These are phyloP conservation scores for Oryza meridionalis DNA, from an alignment of 176 grass and related monocot genomes.

Conservation along the genomic window DNA sequence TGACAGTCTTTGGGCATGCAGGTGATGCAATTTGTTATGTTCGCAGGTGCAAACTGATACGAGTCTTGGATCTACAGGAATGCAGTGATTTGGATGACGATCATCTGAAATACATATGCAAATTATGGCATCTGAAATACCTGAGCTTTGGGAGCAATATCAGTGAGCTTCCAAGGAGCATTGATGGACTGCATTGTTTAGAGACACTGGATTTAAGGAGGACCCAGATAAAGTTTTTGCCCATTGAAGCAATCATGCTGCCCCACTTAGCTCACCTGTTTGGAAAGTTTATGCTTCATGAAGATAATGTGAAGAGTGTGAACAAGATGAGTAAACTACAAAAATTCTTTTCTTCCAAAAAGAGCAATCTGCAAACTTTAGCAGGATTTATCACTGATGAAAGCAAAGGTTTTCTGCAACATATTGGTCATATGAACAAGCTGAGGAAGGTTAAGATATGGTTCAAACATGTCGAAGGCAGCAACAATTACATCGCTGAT, in stretches of 20 bases:
- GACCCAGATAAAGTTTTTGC: slow-evolving; percentile 31
- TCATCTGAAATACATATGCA: slow-evolving; percentile 31
- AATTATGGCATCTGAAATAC: slow-evolving; percentile 34
- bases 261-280: slow-evolving; percentile 47
- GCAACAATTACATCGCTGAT: not conserved
- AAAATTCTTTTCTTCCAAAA: slow-evolving; percentile 20
- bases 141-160: slow-evolving; percentile 28
- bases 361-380: slow-evolving; percentile 43
- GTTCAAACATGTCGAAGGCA: not conserved
- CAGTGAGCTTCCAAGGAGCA: slow-evolving; percentile 18
- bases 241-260: not conserved
- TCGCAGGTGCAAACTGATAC: slow-evolving; percentile 7
- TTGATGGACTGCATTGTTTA: slow-evolving; percentile 28
- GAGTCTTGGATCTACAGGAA: slow-evolving; percentile 34
- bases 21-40: slow-evolving; percentile 19
- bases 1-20: slow-evolving; percentile 31
- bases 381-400: slow-evolving; percentile 18
- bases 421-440: slow-evolving; percentile 7
- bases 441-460: slow-evolving; percentile 43
- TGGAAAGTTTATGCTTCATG: slow-evolving; percentile 39
- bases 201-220: slow-evolving; percentile 46
- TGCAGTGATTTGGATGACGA: slow-evolving; percentile 7
- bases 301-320: slow-evolving; percentile 5
- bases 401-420: slow-evolving; percentile 2
- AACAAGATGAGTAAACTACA: slow-evolving; percentile 31